Conservation (phyloP, 2,329 filamentous ascomycete species). For the Monosporascus sp. region DNA sequence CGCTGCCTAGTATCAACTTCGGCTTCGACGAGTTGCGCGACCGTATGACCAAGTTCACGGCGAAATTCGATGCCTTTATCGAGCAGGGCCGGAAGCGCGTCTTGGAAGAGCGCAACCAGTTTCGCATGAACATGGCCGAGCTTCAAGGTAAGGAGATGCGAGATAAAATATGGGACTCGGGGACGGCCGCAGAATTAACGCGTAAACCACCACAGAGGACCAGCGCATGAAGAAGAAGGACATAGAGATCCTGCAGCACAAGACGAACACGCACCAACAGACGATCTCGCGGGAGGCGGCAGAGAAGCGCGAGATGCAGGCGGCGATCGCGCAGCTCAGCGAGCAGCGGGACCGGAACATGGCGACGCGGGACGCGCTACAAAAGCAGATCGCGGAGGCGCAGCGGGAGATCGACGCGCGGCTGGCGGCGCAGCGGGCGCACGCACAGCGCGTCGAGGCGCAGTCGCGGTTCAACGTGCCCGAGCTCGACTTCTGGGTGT, state of each 20-base stretch:
- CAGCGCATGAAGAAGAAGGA: slow-evolving; percentile 84
- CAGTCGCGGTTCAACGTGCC: slow-evolving; percentile 87
- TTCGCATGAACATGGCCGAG: slow-evolving; percentile 84
- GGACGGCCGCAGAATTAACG: no score
- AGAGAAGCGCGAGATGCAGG: slow-evolving; percentile 71
- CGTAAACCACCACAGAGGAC: slow-evolving; percentile 58
- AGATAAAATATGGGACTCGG: background rate
- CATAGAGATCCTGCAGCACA: slow-evolving; percentile 75
- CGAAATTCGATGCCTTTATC: slow-evolving; percentile 88
- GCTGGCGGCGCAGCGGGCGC: slow-evolving; percentile 65
- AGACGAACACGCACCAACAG: slow-evolving; percentile 65
- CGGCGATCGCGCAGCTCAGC: slow-evolving; percentile 52
- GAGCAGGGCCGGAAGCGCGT: slow-evolving; percentile 86
- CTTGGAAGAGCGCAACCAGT: slow-evolving; percentile 88
- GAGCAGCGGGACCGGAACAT: slow-evolving; percentile 57
- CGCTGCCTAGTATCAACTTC: slow-evolving; percentile 86
- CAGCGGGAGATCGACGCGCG: slow-evolving; percentile 65
- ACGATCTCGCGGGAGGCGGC: slow-evolving; percentile 71
- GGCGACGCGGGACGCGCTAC: slow-evolving; percentile 50
- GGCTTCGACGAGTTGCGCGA: slow-evolving; percentile 93
- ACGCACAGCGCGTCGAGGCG: slow-evolving; percentile 70
- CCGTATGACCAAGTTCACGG: slow-evolving; percentile 89
- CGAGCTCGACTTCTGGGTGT: slow-evolving; percentile 94
- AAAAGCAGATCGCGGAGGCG: slow-evolving; percentile 59
- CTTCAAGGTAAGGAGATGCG: slow-evolving; percentile 63